A percentile compares a stretch with the other conserved stretches of the same genome.
Conservation (phyloP, 2,329 filamentous ascomycete genomes). For the Daldinia sp. region DNA sequence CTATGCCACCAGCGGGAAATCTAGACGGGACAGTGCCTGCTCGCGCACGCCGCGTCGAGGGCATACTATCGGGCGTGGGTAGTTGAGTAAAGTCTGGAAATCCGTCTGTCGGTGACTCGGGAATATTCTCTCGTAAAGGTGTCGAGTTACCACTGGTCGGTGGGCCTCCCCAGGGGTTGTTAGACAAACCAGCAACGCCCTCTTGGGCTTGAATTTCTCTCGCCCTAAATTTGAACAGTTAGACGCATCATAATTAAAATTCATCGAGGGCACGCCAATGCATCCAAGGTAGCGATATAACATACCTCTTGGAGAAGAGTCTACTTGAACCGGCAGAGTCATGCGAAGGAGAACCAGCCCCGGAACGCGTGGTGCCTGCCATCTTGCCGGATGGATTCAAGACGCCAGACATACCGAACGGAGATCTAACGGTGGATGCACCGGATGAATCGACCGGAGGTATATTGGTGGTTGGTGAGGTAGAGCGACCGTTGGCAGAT, state of each 20-base stretch:
- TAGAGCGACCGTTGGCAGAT: constrained; percentile 73
- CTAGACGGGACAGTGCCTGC: constrained; percentile 96
- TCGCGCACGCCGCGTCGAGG: constrained; percentile 79
- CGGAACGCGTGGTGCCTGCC: constrained; percentile 72
- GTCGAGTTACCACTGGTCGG: constrained; percentile 97
- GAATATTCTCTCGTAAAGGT: constrained; percentile 94
- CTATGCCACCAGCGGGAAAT: constrained; percentile 79
- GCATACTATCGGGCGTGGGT: constrained; percentile 70
- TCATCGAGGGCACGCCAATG: constrained; percentile 8
- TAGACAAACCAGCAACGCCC: constrained; percentile 73
- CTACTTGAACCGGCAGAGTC: constrained; percentile 76
- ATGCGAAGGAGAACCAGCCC: constrained; percentile 95
- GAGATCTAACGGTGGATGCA: constrained; percentile 70
- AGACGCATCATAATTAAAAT: constrained; percentile 20
- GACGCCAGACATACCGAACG: constrained; percentile 73
- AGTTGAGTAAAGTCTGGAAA: constrained; percentile 89
- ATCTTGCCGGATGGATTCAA: constrained; percentile 68
- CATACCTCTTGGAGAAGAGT: constrained; percentile 92
- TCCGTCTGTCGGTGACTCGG: constrained; percentile 93
- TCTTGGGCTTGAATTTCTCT: constrained; percentile 98
- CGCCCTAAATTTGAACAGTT: constrained; percentile 64
- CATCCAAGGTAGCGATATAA: constrained; percentile 37
- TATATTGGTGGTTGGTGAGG: constrained; percentile 73
- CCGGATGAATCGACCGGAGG: constrained; percentile 80
- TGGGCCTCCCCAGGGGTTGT: constrained; percentile 90